Evolutionary conservation across 352 stramenopile genomes (phyloP).

Genomic region (Pythium phragmiticola): DNA sequence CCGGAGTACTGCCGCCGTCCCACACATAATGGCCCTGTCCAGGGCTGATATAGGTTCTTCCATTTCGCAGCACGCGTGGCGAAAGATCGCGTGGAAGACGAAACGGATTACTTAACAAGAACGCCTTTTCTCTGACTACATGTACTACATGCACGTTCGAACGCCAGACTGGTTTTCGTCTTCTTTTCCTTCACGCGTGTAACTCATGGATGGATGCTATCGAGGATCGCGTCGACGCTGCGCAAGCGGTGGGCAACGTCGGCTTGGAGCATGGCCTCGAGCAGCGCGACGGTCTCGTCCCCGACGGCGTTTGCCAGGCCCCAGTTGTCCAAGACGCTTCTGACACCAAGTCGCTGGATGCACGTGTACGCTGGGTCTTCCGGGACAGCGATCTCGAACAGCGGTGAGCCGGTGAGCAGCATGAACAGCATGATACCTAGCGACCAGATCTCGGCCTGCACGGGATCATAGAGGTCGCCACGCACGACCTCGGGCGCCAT

Average conservation of each 20-base stretch:
- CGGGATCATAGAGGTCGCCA: conserved; percentile 21
- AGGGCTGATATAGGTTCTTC: too few species aligned
- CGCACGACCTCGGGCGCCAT: conserved; percentile 28
- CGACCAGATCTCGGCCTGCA: conserved; percentile 50
- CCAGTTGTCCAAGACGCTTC: conserved; percentile 14
- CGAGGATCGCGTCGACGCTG: conserved; percentile 3
- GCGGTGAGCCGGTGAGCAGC: conserved; percentile 61
- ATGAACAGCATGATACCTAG: conserved; percentile 71
- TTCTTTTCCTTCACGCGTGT: too few species aligned
- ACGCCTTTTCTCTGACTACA: too few species aligned
- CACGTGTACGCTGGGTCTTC: conserved; percentile 4
- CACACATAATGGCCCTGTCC: too few species aligned
- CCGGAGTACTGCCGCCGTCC: too few species aligned
- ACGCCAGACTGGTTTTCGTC: too few species aligned
- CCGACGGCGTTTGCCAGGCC: conserved; percentile 1
- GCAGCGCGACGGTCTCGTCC: conserved; percentile 9
- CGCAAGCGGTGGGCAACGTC: conserved; percentile 4
- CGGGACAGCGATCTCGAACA: conserved; percentile 15
- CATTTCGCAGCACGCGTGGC: too few species aligned
- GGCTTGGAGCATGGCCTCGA: conserved; percentile 9
- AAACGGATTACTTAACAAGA: too few species aligned
- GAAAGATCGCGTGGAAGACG: too few species aligned
- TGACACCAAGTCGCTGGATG: conserved; percentile 7
- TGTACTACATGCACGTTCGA: too few species aligned
- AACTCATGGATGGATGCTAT: background rate